phyloP scores from a whole-genome alignment of 2,329 filamentous ascomycete genomes.

The Plenodomus tracheiphilus region DNA sequence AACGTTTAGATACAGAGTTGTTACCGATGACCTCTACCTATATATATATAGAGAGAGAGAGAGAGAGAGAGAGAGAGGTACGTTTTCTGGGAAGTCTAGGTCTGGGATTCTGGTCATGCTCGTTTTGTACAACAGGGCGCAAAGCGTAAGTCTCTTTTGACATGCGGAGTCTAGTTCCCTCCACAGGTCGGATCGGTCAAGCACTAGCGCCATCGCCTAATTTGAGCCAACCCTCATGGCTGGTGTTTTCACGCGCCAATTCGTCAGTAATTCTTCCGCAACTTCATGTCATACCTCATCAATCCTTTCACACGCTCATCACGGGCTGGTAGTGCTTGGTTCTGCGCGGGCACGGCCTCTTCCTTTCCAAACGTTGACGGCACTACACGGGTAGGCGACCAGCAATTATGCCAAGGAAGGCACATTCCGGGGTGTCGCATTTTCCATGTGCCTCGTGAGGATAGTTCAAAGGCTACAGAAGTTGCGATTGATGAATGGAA shows the following conservation, averaged over 20 bases:
- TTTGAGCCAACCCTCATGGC: neutral
- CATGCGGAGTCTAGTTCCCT: neutral
- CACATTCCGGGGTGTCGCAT: constrained; percentile 25
- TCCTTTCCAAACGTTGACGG: constrained; percentile 24
- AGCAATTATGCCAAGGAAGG: constrained; percentile 16
- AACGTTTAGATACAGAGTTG: no score
- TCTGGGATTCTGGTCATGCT: neutral
- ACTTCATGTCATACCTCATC: constrained; percentile 21
- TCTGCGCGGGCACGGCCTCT: constrained; percentile 22
- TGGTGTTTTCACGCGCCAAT: neutral
- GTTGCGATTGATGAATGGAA: constrained; percentile 33
- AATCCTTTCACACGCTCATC: constrained; percentile 25
- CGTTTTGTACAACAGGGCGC: neutral
- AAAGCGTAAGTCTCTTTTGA: neutral
- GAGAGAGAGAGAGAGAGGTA: no score
- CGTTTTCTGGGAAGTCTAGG: no score
- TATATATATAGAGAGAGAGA: no score
- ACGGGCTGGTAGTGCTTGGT: constrained; percentile 28
- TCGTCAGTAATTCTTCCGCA: neutral
- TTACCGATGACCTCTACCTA: no score
- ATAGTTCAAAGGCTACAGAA: constrained; percentile 19
- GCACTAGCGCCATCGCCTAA: neutral
- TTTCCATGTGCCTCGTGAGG: constrained; percentile 27
- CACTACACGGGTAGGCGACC: constrained; percentile 16
- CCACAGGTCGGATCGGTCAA: neutral